Base-by-base conservation (phyloP, 2,329 filamentous ascomycete genomes). In the Pseudodiploospora longispora region DNA sequence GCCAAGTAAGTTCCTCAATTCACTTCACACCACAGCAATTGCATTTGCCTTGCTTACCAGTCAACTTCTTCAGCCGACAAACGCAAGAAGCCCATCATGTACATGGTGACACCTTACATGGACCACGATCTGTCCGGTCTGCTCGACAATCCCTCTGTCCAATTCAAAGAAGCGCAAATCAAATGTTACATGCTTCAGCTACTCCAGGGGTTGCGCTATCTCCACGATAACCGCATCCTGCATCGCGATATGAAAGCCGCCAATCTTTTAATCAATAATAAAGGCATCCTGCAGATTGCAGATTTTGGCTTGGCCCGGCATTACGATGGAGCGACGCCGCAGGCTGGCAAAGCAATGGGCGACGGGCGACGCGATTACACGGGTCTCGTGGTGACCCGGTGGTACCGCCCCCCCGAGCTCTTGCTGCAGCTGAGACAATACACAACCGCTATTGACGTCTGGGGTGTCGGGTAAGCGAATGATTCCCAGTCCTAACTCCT, bases 91-190 rank as follows among this genome's bases (percentile, higher is more conserved):
- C 83, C 84, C 4, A 90, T 90, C 55, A 89, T 98, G 74, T 97
- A 97, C 68, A 98, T 98, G 93, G 91, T 95, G 41, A 96, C 84
- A 37, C 93, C 91, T 6, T 98, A 98, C 65, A 96, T 97, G 89
- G 90, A 97, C 56, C 93, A 98, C 67, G 93, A 98, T 66, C 76
- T 98, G n/a, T 95, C 91, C 6, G 93, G 93, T 37, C 79, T 98
- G 30, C 81, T 98, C 56, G 93, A 97, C 63, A 98, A 98, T 57
- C 91, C 91, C 7, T 82, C 83, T 6, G 90, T 98, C 34, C 78
- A 79, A 35, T 91, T 98, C 58, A 86, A 85, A 40, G 83, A 90
- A 58, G 77, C 87, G 4, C 90, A 97, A 62, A 95, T 97, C 65
- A 98, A 98, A 65, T 98, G 93, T 69, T 98, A 98, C 66, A 83